A percentile compares a stretch with the other conserved stretches of the same genome.
These are phyloP conservation scores for Pezicula rhizophila DNA, from an alignment of 2,329 filamentous ascomycete genomes.

Conservation along the genomic window DNA sequence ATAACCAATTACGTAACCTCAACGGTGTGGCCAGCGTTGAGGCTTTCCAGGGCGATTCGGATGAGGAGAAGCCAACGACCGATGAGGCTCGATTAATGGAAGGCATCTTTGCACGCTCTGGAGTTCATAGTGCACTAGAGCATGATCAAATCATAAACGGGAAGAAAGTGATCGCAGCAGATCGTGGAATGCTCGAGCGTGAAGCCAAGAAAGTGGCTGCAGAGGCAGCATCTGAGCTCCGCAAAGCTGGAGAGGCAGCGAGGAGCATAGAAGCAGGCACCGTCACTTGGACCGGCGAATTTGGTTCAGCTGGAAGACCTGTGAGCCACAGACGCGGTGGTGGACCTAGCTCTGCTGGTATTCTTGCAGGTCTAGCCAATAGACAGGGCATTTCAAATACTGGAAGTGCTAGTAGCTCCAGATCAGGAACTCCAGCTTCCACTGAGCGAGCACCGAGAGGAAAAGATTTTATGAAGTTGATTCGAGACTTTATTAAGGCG, in stretches of 20 bases:
- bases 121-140: conserved; percentile 84
- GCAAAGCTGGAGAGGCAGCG: conserved; percentile 66
- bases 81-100: conserved; percentile 78
- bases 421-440: conserved; percentile 39
- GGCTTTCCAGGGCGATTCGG: conserved; percentile 47
- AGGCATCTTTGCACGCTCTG: conserved; percentile 79
- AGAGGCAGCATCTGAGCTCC: conserved; percentile 70
- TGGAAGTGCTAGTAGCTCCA: conserved; percentile 38
- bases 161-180: conserved; percentile 63
- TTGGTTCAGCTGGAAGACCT: conserved; percentile 70
- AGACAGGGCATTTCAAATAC: conserved; percentile 38
- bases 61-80: conserved; percentile 34
- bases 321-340: conserved; percentile 38
- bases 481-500: conserved; percentile 70
- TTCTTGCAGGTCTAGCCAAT: conserved; percentile 51
- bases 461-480: conserved; percentile 63
- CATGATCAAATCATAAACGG: conserved; percentile 88
- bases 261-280: conserved; percentile 71
- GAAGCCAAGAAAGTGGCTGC: conserved; percentile 78
- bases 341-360: conserved; percentile 46
- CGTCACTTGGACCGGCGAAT: conserved; percentile 88
- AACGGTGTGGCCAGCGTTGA: conserved; percentile 59
- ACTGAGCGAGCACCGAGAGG: conserved; percentile 36
- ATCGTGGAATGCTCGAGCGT: conserved; percentile 70
- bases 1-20: conserved; percentile 45